Conservation (phyloP, 139 green algal genomes). For the Haematococcus sp. region DNA sequence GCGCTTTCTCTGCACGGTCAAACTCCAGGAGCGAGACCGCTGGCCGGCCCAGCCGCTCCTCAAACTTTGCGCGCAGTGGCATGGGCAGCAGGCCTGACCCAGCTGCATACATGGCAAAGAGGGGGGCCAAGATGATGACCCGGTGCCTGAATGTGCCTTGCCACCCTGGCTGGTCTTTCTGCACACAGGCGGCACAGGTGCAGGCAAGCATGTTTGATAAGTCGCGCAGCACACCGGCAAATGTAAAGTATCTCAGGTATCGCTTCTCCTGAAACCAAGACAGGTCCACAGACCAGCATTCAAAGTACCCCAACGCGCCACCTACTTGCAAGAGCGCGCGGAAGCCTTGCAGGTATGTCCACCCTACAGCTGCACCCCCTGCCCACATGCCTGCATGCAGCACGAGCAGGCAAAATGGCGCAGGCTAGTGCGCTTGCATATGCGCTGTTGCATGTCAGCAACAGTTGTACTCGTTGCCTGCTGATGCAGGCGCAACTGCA, state of each 20-base stretch:
- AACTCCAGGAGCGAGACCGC: conserved; percentile 7
- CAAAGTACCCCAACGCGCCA: too few species aligned
- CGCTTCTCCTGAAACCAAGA: too few species aligned
- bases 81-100: conserved; percentile 6
- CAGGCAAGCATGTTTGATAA: too few species aligned
- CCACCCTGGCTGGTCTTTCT: conserved; percentile 5
- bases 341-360: conserved; percentile 9
- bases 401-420: too few species aligned
- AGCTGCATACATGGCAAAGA: conserved; percentile 8
- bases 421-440: too few species aligned
- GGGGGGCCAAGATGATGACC: conserved; percentile 5
- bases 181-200: not conserved
- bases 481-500: too few species aligned
- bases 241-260: too few species aligned
- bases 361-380: conserved; percentile 5
- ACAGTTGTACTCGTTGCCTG: too few species aligned
- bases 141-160: conserved; percentile 8
- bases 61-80: not conserved
- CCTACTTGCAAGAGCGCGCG: conserved; percentile 5
- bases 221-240: too few species aligned
- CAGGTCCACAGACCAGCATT: too few species aligned
- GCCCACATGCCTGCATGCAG: not conserved
- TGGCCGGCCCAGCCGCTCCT: conserved; percentile 1
- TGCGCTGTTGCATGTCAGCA: too few species aligned
- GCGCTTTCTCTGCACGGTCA: conserved; percentile 2